Base-by-base conservation (phyloP, 2,329 filamentous ascomycete species). In the Calonectria naviculata region DNA sequence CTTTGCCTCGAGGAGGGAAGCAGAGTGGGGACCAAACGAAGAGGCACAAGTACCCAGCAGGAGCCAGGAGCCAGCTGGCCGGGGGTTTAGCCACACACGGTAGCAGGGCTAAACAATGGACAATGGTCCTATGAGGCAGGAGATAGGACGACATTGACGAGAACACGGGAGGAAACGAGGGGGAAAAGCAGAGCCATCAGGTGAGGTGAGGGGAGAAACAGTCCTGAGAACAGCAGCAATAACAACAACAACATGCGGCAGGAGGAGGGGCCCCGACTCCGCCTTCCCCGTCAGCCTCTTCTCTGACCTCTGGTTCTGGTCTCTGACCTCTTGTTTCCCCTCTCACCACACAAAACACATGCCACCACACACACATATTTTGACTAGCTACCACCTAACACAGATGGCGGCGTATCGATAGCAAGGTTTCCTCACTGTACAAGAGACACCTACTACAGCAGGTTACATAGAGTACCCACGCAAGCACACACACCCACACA, bases 231-330 rank as follows among this genome's bases (percentile, higher is more conserved):
- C 36, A 65, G 60, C 31, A 61, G 49, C 29, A 44, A 61, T 31
- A 41, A 36, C 17, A 56, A 61, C 49, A 46, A 62, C 63, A 63
- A 52, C 49, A 63, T 41, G 65, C 46, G 64, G 44, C 64, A 47
- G 52, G 28, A 65, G 65, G 73, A 74, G 74, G 75, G 75, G 75
- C 68, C 72, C 72, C 62, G 72, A 58, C 72, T 77, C 75, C 76
- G 69, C 76, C 76, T 74, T 74, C 62, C 67, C 41, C 68, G 71
- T 78, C 76, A 78, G 76, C 76, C 76, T 58, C 52, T 34, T 78
- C 75, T 75, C 72, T 61, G 63, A 36, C 46, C 65, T 41, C 28
- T 31, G 24, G 12, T 21, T 47, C 26, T 31, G n/a, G 13, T 21
- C 74, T 74, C 71, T 49, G 58, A 38, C 46, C 66, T 41, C 28